phyloP scores from a whole-genome alignment of 148 eudicot species.

The Chenopodium formosanum region DNA sequence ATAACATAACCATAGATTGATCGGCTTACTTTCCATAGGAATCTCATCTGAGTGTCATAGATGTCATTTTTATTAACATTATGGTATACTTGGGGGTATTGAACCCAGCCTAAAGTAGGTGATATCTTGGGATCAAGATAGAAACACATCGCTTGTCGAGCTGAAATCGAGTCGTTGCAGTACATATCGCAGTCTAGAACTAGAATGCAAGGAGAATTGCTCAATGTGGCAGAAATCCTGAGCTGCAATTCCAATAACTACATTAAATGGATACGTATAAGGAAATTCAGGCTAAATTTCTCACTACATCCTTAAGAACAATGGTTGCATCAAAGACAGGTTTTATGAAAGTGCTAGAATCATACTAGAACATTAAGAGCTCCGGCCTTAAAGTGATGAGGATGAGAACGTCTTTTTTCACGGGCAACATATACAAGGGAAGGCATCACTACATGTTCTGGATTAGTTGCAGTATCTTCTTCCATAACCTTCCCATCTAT shows the following conservation, averaged over 20 bases:
- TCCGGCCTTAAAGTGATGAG: constrained; percentile 66
- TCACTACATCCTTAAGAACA: too few species aligned
- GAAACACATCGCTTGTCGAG: constrained; percentile 82
- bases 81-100: constrained; percentile 63
- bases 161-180: constrained; percentile 59
- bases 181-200: constrained; percentile 78
- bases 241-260: constrained; percentile 38
- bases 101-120: constrained; percentile 51
- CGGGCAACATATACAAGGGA: constrained; percentile 54
- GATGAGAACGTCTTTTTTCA: constrained; percentile 49
- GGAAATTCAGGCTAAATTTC: too few species aligned
- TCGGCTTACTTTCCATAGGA: not conserved
- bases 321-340: too few species aligned
- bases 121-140: constrained; percentile 52
- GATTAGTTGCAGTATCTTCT: constrained; percentile 7
- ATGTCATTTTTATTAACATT: constrained; percentile 45
- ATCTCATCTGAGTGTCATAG: constrained; percentile 29
- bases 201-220: constrained; percentile 61
- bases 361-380: constrained; percentile 63
- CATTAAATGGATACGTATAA: not conserved
- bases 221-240: constrained; percentile 55
- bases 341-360: too few species aligned
- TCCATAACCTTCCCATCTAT: constrained; percentile 21
- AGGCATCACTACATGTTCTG: constrained; percentile 33
- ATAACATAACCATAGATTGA: too few species aligned